A percentile compares a stretch with the other conserved stretches of the same genome.
phyloP scores from a whole-genome alignment of 306 rosid species.

The Acacia crassicarpa region DNA sequence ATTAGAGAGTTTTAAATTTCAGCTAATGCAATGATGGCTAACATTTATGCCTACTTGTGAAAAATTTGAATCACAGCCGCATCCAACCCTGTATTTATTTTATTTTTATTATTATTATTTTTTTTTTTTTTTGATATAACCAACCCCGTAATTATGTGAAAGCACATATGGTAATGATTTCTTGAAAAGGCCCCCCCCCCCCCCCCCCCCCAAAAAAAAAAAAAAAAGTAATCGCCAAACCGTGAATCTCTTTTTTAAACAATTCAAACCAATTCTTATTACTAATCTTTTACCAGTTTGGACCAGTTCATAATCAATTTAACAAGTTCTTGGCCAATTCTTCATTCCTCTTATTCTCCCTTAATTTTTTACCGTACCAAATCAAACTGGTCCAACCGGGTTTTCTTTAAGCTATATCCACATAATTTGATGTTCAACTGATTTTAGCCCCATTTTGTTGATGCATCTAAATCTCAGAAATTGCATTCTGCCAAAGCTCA shows the following conservation, averaged over 20 bases:
- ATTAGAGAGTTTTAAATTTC: too few relatives aligned
- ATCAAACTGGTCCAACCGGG: background rate
- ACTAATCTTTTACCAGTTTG: background rate
- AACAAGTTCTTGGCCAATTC: background rate
- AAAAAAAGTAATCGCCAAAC: too few relatives aligned
- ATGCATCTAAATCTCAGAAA: background rate
- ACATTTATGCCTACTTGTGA: background rate
- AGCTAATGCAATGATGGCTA: background rate
- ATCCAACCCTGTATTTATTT: too few relatives aligned
- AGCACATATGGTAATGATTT: too few relatives aligned
- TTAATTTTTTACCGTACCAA: background rate
- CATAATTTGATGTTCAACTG: background rate
- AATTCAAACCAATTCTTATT: background rate
- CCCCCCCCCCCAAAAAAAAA: too few relatives aligned
- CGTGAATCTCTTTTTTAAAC: background rate
- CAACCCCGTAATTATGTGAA: too few relatives aligned
- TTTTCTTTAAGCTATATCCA: background rate
- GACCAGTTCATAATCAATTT: background rate
- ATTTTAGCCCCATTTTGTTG: background rate
- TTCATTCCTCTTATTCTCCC: background rate
- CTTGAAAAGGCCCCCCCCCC: too few relatives aligned
- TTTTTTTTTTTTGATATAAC: too few relatives aligned
- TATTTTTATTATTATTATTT: too few relatives aligned
- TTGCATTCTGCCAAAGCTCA: background rate
- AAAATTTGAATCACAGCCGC: too few relatives aligned